These are phyloP conservation scores for Flueggea neowawraea DNA, from an alignment of 441 rosid genomes.

Conservation along the genomic window DNA sequence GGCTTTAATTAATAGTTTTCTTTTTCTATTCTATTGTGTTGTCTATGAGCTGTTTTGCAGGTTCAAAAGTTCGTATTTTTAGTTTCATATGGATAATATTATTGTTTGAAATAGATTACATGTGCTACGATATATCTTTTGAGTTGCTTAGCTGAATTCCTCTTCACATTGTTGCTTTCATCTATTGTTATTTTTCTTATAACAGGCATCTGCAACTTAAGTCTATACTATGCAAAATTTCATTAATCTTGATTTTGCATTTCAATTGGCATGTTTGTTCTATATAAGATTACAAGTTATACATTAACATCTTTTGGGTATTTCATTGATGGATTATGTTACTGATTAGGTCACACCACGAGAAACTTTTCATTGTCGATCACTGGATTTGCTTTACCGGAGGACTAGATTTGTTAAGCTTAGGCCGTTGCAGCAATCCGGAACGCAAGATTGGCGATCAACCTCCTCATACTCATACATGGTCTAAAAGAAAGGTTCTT, in stretches of 20 bases:
- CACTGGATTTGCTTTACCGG: slow-evolving; percentile 90
- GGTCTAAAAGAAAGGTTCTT: no score
- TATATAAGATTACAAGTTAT: slow-evolving; percentile 13
- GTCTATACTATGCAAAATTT: slow-evolving; percentile 64
- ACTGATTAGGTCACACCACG: slow-evolving; percentile 98
- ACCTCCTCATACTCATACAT: slow-evolving; percentile 65
- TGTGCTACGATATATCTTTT: no score
- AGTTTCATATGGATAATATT: no score
- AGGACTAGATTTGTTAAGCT: slow-evolving; percentile 96
- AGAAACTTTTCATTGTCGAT: slow-evolving; percentile 91
- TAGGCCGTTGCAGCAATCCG: slow-evolving; percentile 89
- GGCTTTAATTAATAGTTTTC: no score
- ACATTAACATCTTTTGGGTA: no score
- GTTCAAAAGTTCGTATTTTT: no score
- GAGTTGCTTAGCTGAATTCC: no score
- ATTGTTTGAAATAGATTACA: no score
- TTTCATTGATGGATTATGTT: slow-evolving; percentile 17
- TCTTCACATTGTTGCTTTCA: not conserved
- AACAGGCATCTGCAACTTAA: not conserved
- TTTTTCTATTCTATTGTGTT: no score
- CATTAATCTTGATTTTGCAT: not conserved
- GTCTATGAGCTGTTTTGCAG: no score
- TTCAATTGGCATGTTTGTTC: not conserved
- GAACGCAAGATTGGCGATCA: slow-evolving; percentile 87
- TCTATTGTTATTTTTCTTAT: not conserved